A percentile compares a stretch with the other conserved stretches of the same genome.
Conservation (phyloP, 1,284 basidiomycete genomes). For the Dichomitus squalens region DNA sequence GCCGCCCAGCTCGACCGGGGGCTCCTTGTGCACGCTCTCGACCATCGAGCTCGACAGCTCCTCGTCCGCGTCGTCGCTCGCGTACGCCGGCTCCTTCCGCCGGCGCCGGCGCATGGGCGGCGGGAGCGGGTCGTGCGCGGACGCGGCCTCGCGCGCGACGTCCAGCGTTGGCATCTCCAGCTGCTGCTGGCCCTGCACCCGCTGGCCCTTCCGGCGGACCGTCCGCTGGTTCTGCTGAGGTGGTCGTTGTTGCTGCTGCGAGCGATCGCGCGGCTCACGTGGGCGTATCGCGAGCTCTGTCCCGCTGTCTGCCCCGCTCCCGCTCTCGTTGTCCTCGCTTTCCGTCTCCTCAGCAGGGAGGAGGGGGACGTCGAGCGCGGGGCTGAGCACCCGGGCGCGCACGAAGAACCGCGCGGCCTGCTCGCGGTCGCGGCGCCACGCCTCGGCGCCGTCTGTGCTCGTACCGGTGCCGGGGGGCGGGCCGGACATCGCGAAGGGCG, state of each 20-base stretch:
- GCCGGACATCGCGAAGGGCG: conserved; percentile 44
- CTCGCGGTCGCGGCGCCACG: conserved; percentile 71
- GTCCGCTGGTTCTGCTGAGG: conserved; percentile 5
- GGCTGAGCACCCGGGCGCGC: conserved; percentile 58
- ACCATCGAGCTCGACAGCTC: conserved; percentile 31
- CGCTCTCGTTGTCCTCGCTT: conserved; percentile 48
- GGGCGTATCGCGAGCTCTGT: conserved; percentile 5
- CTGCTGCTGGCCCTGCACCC: conserved; percentile 9
- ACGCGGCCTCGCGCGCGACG: conserved; percentile 22
- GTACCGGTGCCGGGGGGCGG: conserved; percentile 20
- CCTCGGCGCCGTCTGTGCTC: conserved; percentile 45
- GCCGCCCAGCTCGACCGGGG: conserved; percentile 17
- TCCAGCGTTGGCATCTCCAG: conserved; percentile 45
- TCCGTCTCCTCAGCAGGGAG: conserved; percentile 56
- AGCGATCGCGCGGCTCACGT: conserved; percentile 3
- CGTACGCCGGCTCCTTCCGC: conserved; percentile 24
- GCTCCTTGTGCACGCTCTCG: conserved; percentile 26
- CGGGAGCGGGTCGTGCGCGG: conserved; percentile 32
- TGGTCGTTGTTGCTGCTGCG: conserved; percentile 2
- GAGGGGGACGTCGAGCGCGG: conserved; percentile 65
- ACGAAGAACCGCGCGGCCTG: conserved; percentile 71
- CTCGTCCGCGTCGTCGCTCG: conserved; percentile 15
- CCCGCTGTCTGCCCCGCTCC: conserved; percentile 29
- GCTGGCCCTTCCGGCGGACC: conserved; percentile 7
- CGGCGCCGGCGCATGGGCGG: conserved; percentile 25